phyloP scores from a whole-genome alignment of 495 filamentous ascomycete species.

The Parachaetomium inaequale region DNA sequence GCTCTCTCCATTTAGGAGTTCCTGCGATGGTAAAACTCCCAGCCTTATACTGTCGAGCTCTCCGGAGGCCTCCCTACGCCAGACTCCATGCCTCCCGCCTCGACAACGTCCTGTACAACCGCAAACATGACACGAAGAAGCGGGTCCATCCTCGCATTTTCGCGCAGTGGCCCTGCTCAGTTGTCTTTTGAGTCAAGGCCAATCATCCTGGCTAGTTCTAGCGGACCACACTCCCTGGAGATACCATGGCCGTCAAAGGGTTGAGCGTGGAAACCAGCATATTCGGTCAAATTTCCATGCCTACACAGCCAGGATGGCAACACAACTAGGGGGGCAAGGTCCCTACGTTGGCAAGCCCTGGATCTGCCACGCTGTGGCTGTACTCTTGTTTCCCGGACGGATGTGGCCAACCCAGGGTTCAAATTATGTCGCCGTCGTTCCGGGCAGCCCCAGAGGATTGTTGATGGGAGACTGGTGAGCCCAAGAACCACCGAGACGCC shows the following conservation, averaged over 20 bases:
- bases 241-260: background rate
- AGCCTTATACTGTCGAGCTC: background rate
- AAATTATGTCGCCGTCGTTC: background rate
- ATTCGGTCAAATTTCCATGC: background rate
- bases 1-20: background rate
- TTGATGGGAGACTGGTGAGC: background rate
- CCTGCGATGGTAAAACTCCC: background rate
- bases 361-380: background rate
- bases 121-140: background rate
- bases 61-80: background rate
- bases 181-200: background rate
- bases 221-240: background rate
- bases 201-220: background rate
- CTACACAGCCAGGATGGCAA: background rate
- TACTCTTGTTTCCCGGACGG: background rate
- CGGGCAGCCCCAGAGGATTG: background rate
- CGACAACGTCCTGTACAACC: background rate
- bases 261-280: background rate
- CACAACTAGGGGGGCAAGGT: background rate
- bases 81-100: background rate
- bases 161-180: background rate
- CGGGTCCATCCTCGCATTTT: background rate
- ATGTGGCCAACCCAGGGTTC: no score
- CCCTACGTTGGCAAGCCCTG: background rate
- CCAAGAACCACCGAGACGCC: background rate